Evolutionary conservation across 352 stramenopile species (phyloP).

Genomic region (Globisporangium barbulae): DNA sequence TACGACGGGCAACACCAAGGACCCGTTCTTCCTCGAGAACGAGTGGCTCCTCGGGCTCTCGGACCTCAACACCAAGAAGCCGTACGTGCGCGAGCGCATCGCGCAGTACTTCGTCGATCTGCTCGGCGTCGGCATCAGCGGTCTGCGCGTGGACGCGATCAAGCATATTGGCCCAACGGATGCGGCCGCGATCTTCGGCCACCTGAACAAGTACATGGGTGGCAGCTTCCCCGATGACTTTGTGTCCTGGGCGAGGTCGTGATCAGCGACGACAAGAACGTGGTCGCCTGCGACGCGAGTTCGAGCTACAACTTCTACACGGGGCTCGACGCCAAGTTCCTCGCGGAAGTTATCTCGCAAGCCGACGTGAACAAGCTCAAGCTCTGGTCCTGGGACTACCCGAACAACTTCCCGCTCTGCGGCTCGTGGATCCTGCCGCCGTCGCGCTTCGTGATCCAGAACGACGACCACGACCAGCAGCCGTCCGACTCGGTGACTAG

Average conservation of each 20-base stretch:
- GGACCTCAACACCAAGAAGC: slow-evolving; percentile 54
- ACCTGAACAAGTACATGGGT: slow-evolving; percentile 56
- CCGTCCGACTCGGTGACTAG: slow-evolving; percentile 38
- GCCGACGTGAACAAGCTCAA: slow-evolving; percentile 64
- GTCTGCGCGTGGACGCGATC: slow-evolving; percentile 55
- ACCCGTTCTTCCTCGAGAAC: slow-evolving; percentile 33
- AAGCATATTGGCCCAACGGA: slow-evolving; percentile 62
- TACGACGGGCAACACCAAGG: slow-evolving; percentile 30
- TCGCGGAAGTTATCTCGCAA: slow-evolving; percentile 39
- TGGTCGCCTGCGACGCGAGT: slow-evolving; percentile 47
- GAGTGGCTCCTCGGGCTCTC: slow-evolving; percentile 46
- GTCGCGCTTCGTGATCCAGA: slow-evolving; percentile 66
- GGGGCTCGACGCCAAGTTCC: slow-evolving; percentile 39
- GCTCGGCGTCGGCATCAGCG: slow-evolving; percentile 58
- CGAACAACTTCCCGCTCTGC: slow-evolving; percentile 45
- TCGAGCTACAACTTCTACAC: slow-evolving; percentile 63
- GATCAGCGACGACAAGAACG: slow-evolving; percentile 27
- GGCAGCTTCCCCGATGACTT: slow-evolving; percentile 56
- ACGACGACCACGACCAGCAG: slow-evolving; percentile 74
- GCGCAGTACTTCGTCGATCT: slow-evolving; percentile 70
- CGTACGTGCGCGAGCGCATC: slow-evolving; percentile 56
- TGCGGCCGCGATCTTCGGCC: slow-evolving; percentile 42
- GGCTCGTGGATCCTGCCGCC: slow-evolving; percentile 55
- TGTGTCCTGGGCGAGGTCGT: slow-evolving; percentile 53
- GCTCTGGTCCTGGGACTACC: slow-evolving; percentile 75